Evolutionary conservation across 371 early-diverging fungal genomes (phyloP), one percentile per base, ranked within the genome.

Genomic region (Mortierella sp.): DNA sequence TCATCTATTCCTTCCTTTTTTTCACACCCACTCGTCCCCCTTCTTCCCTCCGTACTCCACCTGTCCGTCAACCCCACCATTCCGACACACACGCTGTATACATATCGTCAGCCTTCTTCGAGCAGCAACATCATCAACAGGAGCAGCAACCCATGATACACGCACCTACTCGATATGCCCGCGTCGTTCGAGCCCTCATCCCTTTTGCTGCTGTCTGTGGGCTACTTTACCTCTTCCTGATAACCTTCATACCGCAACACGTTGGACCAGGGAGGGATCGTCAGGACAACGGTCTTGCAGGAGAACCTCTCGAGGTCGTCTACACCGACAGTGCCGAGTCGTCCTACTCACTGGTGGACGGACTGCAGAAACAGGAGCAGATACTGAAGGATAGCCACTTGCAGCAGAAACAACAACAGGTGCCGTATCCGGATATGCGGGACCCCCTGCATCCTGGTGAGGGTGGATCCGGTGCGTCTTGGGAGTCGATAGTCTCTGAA

Each of bases 121-220:
- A 63, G 18, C 35, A 41, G 14, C 27, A n/a, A 58, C 27, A 29
- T 14, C 35, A 49, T 6, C 35, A 18, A 71, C 3, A 71, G 48
- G 16, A 48, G 27, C 7, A n/a, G 29, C 24, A 29, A 6, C 14
- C 32, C 60, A 83, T 83, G 79, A 76, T 76, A 43, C 70, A 76
- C 11, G 76, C 79, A 49, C 83, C 83, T 4, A 83, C 76, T 49
- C 79, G 79, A 58, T 79, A 83, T 46, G 79, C 76, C 32, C 79
- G 71, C 46, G 41, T 74, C 51, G 46, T 83, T 41, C 83, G 83
- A n/a, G 56, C 70, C 63, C 24, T 83, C 21, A 63, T 79, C 16
- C 79, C 76, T 8, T 75, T 83, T 46, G 76, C 79, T 24, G 76
- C 79, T 38, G 51, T 79, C 43, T 75, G 72, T 24, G 83, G 79